Conservation (phyloP, 108 stramenopile genomes). For the Pseudonitzschia multistriata region DNA sequence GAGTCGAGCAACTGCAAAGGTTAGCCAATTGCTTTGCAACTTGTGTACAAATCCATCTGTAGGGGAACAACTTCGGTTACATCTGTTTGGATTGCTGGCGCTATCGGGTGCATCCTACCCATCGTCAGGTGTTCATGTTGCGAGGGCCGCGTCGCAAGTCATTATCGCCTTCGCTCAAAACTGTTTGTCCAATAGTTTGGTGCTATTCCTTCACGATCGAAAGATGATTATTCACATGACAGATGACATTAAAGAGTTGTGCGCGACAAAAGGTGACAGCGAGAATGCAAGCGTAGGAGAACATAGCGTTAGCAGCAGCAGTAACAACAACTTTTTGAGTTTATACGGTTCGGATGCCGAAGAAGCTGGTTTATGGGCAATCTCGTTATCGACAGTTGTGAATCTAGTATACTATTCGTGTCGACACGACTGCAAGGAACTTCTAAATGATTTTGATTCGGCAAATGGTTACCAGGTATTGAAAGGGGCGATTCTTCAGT, state of each 20-base stretch:
- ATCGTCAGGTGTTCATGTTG: slow-evolving; percentile 79
- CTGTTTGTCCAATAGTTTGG: slow-evolving; percentile 80
- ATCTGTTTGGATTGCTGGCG: slow-evolving; percentile 89
- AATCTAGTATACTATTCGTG: slow-evolving; percentile 73
- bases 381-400: slow-evolving; percentile 80
- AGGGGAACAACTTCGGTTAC: slow-evolving; percentile 90
- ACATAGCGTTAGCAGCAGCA: not conserved
- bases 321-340: slow-evolving; percentile 31
- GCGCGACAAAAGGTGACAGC: slow-evolving; percentile 49
- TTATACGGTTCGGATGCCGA: slow-evolving; percentile 84
- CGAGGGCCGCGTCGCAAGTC: slow-evolving; percentile 79
- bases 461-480: slow-evolving; percentile 89
- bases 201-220: slow-evolving; percentile 90
- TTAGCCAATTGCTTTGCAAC: slow-evolving; percentile 70
- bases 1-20: slow-evolving; percentile 73
- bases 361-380: slow-evolving; percentile 78
- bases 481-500: slow-evolving; percentile 67
- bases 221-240: slow-evolving; percentile 94
- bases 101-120: slow-evolving; percentile 89
- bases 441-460: slow-evolving; percentile 85
- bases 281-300: slow-evolving; percentile 15
- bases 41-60: slow-evolving; percentile 81
- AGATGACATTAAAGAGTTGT: slow-evolving; percentile 90
- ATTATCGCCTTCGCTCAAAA: slow-evolving; percentile 77
- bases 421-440: slow-evolving; percentile 63